These are phyloP conservation scores for Pyrenochaeta sp. DNA, from an alignment of 2,329 filamentous ascomycete species.

Conservation along the genomic window DNA sequence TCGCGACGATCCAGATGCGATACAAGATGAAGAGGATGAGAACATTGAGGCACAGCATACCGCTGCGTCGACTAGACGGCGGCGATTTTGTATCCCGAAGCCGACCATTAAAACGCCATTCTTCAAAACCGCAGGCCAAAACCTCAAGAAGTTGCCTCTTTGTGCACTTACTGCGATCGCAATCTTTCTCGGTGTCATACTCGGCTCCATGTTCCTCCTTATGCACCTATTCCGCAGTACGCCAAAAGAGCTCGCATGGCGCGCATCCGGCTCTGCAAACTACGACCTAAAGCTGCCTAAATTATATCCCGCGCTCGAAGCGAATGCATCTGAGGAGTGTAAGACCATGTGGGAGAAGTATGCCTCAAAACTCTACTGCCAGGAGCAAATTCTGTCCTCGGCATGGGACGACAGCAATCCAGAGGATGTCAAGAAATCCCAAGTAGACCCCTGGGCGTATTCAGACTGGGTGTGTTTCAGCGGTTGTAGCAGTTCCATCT, in stretches of 20 bases:
- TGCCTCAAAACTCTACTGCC: slow-evolving; percentile 4
- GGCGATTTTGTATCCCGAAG: not conserved
- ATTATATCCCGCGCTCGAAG: slow-evolving; percentile 18
- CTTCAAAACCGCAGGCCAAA: not conserved
- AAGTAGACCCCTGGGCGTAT: slow-evolving; percentile 12
- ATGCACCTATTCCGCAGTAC: slow-evolving; percentile 1
- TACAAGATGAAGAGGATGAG: slow-evolving; percentile 5
- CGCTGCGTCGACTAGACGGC: not conserved
- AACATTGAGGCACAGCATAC: slow-evolving; percentile 1
- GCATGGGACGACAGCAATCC: slow-evolving; percentile 16
- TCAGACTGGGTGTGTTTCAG: slow-evolving; percentile 7
- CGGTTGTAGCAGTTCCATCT: slow-evolving; percentile 4
- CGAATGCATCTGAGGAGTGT: slow-evolving; percentile 7
- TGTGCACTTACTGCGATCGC: not conserved
- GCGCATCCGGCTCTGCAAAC: slow-evolving; percentile 8
- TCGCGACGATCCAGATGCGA: slow-evolving; percentile 15
- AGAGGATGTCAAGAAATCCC: slow-evolving; percentile 2
- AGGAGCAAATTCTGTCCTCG: slow-evolving; percentile 14
- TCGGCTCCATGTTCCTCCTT: not conserved
- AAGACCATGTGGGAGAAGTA: slow-evolving; percentile 8
- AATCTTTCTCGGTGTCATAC: not conserved
- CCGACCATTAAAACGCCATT: slow-evolving; percentile 1
- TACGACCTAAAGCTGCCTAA: slow-evolving; percentile 11
- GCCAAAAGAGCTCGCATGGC: slow-evolving; percentile 11
- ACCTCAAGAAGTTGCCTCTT: not conserved